Percentiles rank a stretch among this genome's conserved stretches.
phyloP scores from a whole-genome alignment of 2,329 filamentous ascomycete species.

The Pestalotiopsis sp. region DNA sequence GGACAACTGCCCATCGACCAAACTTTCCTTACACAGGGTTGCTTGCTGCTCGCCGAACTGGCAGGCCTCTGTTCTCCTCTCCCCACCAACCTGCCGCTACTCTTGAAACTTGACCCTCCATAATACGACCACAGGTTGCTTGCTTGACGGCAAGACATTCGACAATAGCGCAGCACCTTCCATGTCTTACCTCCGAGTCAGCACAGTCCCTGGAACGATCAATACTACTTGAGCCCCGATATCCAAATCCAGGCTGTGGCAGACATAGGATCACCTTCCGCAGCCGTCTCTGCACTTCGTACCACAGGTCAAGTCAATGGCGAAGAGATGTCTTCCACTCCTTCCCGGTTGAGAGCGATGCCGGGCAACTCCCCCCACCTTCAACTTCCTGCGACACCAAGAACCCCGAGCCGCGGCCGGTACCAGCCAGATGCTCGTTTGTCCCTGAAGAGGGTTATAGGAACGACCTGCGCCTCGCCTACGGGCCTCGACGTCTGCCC shows the following conservation, averaged over 20 bases:
- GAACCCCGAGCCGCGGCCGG: constrained; percentile 61
- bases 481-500: constrained; percentile 84
- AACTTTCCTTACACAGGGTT: background rate
- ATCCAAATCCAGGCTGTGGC: background rate
- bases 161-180: background rate
- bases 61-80: background rate
- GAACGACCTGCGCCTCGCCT: constrained; percentile 82
- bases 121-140: background rate
- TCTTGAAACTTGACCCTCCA: background rate
- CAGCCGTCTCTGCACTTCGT: background rate
- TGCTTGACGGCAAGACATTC: background rate
- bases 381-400: constrained; percentile 51
- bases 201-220: background rate
- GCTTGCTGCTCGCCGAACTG: background rate
- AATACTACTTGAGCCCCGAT: background rate
- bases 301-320: constrained; percentile 44
- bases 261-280: background rate
- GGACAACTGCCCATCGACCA: background rate
- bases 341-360: constrained; percentile 67
- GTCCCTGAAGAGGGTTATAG: constrained; percentile 81
- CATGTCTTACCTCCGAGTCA: background rate
- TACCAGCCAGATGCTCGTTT: constrained; percentile 58
- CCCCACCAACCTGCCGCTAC: background rate
- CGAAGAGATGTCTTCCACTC: constrained; percentile 60
- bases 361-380: constrained; percentile 76